Conservation (phyloP, 371 early-diverging fungal species). For the Lichtheimia corymbifera region DNA sequence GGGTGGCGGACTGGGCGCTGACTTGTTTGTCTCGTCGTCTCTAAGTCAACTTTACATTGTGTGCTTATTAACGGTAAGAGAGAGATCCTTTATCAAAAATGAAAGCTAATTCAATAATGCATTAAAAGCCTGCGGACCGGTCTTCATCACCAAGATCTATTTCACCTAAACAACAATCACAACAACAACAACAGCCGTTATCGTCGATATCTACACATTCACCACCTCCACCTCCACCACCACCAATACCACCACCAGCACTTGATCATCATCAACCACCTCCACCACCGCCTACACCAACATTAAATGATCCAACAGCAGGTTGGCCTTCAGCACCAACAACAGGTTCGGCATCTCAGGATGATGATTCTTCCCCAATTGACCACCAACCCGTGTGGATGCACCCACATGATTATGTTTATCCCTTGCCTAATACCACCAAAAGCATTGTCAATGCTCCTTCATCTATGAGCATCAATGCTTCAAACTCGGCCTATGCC, state of each 20-base stretch:
- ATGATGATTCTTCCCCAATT: slow-evolving; percentile 1
- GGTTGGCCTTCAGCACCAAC: too few species aligned
- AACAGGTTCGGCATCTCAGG: background rate
- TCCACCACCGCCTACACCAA: too few species aligned
- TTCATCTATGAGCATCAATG: background rate
- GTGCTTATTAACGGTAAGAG: slow-evolving; percentile 12
- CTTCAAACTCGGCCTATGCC: too few species aligned
- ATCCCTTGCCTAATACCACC: background rate
- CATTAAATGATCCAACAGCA: too few species aligned
- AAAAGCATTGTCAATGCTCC: background rate
- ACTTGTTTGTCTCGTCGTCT: slow-evolving; percentile 35
- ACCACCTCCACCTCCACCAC: background rate
- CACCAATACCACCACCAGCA: background rate
- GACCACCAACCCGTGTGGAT: slow-evolving; percentile 14
- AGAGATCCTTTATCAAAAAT: background rate
- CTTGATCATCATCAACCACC: background rate
- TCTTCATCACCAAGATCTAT: background rate
- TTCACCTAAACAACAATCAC: slow-evolving; percentile 4
- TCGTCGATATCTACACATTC: background rate
- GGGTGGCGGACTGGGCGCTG: slow-evolving; percentile 64
- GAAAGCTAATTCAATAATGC: background rate
- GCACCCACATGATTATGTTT: slow-evolving; percentile 17
- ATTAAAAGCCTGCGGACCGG: background rate
- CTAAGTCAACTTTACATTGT: slow-evolving; percentile 41
- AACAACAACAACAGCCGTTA: slow-evolving; percentile 3